Conservation (phyloP, 208 protist species). For the Crithidia brevicula region DNA sequence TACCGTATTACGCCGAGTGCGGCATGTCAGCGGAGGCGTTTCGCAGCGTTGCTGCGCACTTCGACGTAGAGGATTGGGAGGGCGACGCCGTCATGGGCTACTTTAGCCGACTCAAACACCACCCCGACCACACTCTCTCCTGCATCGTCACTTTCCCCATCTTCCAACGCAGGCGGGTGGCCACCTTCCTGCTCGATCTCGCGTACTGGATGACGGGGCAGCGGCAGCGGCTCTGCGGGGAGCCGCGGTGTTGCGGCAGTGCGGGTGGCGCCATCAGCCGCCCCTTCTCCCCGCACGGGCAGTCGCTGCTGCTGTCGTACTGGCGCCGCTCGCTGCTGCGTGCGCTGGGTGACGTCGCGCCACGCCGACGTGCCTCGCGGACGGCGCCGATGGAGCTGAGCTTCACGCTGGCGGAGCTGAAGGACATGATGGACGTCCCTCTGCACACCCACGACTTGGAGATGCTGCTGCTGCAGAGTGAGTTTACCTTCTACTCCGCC, state of each 20-base stretch:
- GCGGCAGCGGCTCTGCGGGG: constrained; percentile 64
- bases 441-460: constrained; percentile 47
- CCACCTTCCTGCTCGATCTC: constrained; percentile 61
- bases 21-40: constrained; percentile 37
- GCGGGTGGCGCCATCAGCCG: constrained; percentile 59
- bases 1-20: constrained; percentile 31
- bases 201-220: constrained; percentile 59
- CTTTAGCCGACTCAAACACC: constrained; percentile 72
- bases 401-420: constrained; percentile 30
- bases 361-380: constrained; percentile 14
- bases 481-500: constrained; percentile 33
- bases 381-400: background rate
- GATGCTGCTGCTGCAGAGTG: constrained; percentile 34
- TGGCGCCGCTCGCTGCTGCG: constrained; percentile 51
- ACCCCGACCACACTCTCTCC: constrained; percentile 64
- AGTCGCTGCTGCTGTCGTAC: constrained; percentile 68
- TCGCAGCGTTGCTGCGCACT: constrained; percentile 33
- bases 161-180: constrained; percentile 62
- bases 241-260: constrained; percentile 40
- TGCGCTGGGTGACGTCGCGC: constrained; percentile 10
- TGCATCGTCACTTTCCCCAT: constrained; percentile 75
- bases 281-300: constrained; percentile 71
- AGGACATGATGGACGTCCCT: constrained; percentile 30
- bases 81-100: constrained; percentile 68
- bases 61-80: constrained; percentile 57